Evolutionary conservation across 768 basidiomycete genomes (phyloP), one percentile per base, ranked within the genome.

Genomic region (Rhodotorula sphaerocarpa): DNA sequence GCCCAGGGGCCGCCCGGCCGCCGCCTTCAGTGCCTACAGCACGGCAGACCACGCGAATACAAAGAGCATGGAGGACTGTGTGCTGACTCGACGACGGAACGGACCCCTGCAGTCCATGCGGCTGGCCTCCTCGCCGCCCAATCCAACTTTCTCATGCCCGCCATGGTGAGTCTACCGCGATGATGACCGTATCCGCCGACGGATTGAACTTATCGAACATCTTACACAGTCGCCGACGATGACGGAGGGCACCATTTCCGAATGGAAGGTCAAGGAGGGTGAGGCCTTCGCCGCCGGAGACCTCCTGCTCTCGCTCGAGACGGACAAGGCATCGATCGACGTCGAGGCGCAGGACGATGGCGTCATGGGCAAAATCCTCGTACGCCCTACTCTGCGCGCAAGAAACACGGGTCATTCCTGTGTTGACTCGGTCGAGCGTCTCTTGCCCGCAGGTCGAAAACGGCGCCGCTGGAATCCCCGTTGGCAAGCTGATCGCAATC

Each of bases 341-440:
- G 93, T 99, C 47, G 95, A 99, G 78, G 90, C 95, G 18, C 92
- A 92, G 79, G 95, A 97, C 41, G 95, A 97, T 70, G 95, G 95
- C 68, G 78, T 97, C 66, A 79, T 99, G 65, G 95, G 88, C 51
- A 99, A 97, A 82, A 96, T 99, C 70, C 84, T 97, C 54, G 93
- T 91, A 77, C 64, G 88, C 78, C 66, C 86, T 87, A 70, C 82
- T 0, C 95, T 90, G 72, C 66, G 78, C 5, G 79, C 86, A 34
- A 91, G 91, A 4, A 90, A 93, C 65, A n/a, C n/a, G n/a, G 14
- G 25, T 2, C 25, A 4, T 86, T 92, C 42, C 76, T 93, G 55
- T 79, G 7, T 2, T 5, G 21, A 21, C 36, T 27, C 16, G n/a
- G 10, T 41, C n/a, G 23, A 47, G n/a, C 39, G 74, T 61, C n/a